A percentile compares a stretch with the other conserved stretches of the same genome.
phyloP scores from a whole-genome alignment of 345 rosid species.

The Excoecaria cochinchinensis region DNA sequence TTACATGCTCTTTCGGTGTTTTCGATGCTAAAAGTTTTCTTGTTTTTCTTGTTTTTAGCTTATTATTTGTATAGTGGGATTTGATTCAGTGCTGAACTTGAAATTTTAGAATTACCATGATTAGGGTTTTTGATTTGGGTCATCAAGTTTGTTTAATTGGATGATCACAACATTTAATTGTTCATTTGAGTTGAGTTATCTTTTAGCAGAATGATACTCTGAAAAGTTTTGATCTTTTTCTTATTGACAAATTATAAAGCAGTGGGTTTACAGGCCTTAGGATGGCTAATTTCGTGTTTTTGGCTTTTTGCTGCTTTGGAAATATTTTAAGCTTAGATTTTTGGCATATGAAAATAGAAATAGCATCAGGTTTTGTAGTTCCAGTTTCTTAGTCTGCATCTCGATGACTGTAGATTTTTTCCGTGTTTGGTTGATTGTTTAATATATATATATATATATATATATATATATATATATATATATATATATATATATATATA shows the following conservation, averaged over 20 bases:
- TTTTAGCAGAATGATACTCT: background rate
- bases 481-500: too few species aligned
- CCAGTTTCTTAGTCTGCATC: background rate
- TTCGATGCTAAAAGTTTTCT: too few species aligned
- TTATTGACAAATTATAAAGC: background rate
- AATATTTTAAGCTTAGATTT: background rate
- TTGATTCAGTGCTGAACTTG: background rate
- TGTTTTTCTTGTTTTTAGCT: background rate
- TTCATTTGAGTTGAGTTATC: background rate
- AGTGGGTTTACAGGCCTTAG: background rate
- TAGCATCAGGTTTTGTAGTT: background rate
- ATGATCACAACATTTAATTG: background rate
- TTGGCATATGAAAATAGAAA: background rate
- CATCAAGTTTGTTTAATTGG: background rate
- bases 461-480: too few species aligned
- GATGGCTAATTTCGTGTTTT: background rate
- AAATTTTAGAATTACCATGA: background rate
- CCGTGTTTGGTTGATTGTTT: background rate
- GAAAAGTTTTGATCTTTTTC: too few species aligned
- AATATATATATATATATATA: too few species aligned
- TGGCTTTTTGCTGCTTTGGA: background rate
- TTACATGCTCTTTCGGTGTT: background rate
- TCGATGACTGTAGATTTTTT: background rate
- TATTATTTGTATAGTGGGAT: too few species aligned
- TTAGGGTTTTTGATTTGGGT: background rate